These are phyloP conservation scores for Coemansia sp. DNA, from an alignment of 192 early-diverging fungal genomes.

Conservation along the genomic window DNA sequence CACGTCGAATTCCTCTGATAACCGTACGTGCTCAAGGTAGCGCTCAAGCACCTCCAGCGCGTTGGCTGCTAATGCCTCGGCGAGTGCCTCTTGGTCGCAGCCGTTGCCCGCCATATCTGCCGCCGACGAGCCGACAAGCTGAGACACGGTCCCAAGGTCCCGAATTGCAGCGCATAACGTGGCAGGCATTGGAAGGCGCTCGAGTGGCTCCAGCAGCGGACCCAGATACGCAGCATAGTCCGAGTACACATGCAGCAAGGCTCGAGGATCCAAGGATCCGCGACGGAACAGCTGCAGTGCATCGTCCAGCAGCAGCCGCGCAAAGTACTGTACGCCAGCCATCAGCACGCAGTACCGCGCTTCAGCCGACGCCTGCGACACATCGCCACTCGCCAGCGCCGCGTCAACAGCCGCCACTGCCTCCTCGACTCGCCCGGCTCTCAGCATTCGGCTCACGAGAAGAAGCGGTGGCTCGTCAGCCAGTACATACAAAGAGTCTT, in stretches of 20 bases:
- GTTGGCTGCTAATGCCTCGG: constrained; percentile 22
- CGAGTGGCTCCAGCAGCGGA: constrained; percentile 37
- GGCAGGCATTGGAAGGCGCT: constrained; percentile 35
- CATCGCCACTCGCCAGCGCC: constrained; percentile 16
- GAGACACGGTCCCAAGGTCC: constrained; percentile 26
- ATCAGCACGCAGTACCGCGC: constrained; percentile 42
- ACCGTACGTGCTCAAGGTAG: constrained; percentile 32
- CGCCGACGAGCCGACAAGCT: constrained; percentile 15
- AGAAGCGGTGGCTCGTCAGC: constrained; percentile 30
- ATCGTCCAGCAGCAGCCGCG: constrained; percentile 42
- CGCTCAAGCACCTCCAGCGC: constrained; percentile 43
- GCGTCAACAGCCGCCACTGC: constrained; percentile 31
- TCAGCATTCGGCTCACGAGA: constrained; percentile 21
- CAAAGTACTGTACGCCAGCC: constrained; percentile 35
- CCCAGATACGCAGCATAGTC: constrained; percentile 35
- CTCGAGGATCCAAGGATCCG: constrained; percentile 43
- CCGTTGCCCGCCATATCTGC: constrained; percentile 25
- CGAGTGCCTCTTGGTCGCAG: constrained; percentile 13
- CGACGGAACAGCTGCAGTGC: constrained; percentile 42
- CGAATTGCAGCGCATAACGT: constrained; percentile 25
- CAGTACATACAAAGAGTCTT: constrained; percentile 31
- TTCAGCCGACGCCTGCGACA: constrained; percentile 12
- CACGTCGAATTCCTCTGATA: not conserved
- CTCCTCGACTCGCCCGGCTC: constrained; percentile 34
- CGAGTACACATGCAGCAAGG: constrained; percentile 42